phyloP scores from a whole-genome alignment of 139 green algal genomes.

The Edaphochlamys debaryana region DNA sequence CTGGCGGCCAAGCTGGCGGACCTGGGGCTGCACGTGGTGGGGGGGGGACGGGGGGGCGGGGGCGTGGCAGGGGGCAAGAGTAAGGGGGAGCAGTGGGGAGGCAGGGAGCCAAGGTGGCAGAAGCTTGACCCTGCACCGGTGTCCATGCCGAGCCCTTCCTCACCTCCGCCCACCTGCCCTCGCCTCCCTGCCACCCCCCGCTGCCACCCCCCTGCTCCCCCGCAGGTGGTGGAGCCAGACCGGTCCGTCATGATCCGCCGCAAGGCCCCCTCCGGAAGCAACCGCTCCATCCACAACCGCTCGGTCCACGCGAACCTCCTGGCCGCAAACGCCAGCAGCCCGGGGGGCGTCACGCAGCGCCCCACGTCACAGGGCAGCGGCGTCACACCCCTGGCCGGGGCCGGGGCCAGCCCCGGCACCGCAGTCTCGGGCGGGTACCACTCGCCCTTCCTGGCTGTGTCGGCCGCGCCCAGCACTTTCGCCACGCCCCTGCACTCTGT shows the following conservation, averaged over 20 bases:
- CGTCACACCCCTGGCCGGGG: neutral
- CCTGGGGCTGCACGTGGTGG: conserved; percentile 5
- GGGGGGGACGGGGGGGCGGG: neutral
- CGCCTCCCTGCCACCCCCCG: no score
- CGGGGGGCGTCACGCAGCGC: no score
- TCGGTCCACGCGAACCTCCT: no score
- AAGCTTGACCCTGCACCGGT: no score
- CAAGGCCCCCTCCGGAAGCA: neutral
- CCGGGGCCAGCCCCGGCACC: neutral
- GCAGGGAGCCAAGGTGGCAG: no score
- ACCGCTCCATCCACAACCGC: neutral
- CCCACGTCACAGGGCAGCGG: no score
- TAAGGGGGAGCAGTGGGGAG: no score
- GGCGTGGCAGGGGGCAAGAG: no score
- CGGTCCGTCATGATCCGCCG: conserved; percentile 15
- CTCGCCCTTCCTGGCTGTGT: neutral
- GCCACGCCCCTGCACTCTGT: neutral
- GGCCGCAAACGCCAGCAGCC: no score
- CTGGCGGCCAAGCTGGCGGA: conserved; percentile 7
- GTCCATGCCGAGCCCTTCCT: no score
- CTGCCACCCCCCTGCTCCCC: no score
- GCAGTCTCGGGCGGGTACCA: neutral
- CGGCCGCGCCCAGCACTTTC: neutral
- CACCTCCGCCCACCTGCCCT: no score
- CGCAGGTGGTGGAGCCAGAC: conserved; percentile 3